Percentiles rank a stretch among this genome's conserved stretches.
These are phyloP conservation scores for Mycosphaerelloides madeirae DNA, from an alignment of 2,329 filamentous ascomycete species.

Conservation along the genomic window DNA sequence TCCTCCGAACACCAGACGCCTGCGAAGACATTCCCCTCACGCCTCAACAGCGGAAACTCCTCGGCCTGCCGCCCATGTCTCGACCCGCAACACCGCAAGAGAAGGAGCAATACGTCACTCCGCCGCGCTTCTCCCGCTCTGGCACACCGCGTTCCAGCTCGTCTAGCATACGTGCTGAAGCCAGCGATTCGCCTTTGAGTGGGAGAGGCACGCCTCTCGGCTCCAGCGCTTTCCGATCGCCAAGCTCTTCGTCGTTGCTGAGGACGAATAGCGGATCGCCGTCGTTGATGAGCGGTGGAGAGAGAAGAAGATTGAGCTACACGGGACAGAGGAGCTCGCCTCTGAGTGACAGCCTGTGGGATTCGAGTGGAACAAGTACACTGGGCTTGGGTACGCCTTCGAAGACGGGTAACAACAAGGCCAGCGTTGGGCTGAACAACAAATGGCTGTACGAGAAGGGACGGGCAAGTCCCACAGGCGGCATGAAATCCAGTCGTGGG, in stretches of 20 bases:
- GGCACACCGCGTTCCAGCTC: slow-evolving; percentile 61
- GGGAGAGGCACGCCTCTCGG: slow-evolving; percentile 41
- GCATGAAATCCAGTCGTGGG: slow-evolving; percentile 12
- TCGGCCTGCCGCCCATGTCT: slow-evolving; percentile 68
- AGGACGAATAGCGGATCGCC: slow-evolving; percentile 13
- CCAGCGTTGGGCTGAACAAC: slow-evolving; percentile 75
- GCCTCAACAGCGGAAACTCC: slow-evolving; percentile 75
- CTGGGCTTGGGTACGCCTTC: slow-evolving; percentile 22
- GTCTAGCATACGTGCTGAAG: slow-evolving; percentile 32
- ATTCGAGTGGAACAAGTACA: slow-evolving; percentile 16
- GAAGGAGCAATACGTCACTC: slow-evolving; percentile 71
- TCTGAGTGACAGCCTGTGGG: slow-evolving; percentile 41
- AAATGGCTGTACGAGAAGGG: slow-evolving; percentile 94
- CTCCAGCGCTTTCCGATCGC: slow-evolving; percentile 3
- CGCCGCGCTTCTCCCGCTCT: slow-evolving; percentile 78
- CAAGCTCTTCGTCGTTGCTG: slow-evolving; percentile 3
- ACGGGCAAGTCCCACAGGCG: slow-evolving; percentile 47
- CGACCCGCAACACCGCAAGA: slow-evolving; percentile 62
- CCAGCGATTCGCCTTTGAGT: slow-evolving; percentile 54
- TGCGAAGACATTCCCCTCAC: slow-evolving; percentile 87
- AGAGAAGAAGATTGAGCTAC: slow-evolving; percentile 58
- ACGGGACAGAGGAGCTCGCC: slow-evolving; percentile 49
- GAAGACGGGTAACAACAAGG: slow-evolving; percentile 37
- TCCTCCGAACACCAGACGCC: slow-evolving; percentile 68
- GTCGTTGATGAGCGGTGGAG: slow-evolving; percentile 10